Conservation (phyloP, 1,284 basidiomycete species). For the Apiotrichum porosum region DNA sequence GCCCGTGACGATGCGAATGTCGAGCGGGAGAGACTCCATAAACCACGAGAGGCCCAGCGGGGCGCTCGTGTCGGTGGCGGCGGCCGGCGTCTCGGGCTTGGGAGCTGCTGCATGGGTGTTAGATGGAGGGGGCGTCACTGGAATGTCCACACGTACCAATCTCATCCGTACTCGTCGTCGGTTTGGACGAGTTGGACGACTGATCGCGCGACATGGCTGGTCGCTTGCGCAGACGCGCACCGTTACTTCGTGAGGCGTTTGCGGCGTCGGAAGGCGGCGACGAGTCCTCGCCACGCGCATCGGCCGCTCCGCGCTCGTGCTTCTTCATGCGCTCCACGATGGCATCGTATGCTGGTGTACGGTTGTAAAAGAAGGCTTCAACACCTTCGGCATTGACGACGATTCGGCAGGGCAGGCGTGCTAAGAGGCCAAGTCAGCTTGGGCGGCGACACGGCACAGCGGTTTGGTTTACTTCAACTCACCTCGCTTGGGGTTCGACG, state of each 20-base stretch:
- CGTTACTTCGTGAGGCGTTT: background rate
- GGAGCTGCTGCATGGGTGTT: background rate
- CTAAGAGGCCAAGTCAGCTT: conserved; percentile 14
- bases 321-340: conserved; percentile 70
- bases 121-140: background rate
- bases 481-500: conserved; percentile 31
- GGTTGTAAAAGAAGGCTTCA: conserved; percentile 86
- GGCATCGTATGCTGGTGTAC: conserved; percentile 76
- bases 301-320: conserved; percentile 19
- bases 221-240: conserved; percentile 2
- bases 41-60: conserved; percentile 34
- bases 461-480: no score
- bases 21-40: conserved; percentile 73
- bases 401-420: conserved; percentile 65
- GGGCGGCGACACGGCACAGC: no score
- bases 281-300: background rate
- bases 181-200: background rate
- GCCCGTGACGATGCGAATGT: conserved; percentile 66
- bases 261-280: background rate
- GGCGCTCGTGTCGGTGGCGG: conserved; percentile 1
- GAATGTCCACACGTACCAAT: background rate
- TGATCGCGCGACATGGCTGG: background rate
- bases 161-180: background rate
- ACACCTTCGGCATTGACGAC: conserved; percentile 72
- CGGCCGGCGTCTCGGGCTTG: background rate